Evolutionary conservation across 805 yeast genomes (phyloP).

Genomic region (Kurtzmaniella fragi): DNA sequence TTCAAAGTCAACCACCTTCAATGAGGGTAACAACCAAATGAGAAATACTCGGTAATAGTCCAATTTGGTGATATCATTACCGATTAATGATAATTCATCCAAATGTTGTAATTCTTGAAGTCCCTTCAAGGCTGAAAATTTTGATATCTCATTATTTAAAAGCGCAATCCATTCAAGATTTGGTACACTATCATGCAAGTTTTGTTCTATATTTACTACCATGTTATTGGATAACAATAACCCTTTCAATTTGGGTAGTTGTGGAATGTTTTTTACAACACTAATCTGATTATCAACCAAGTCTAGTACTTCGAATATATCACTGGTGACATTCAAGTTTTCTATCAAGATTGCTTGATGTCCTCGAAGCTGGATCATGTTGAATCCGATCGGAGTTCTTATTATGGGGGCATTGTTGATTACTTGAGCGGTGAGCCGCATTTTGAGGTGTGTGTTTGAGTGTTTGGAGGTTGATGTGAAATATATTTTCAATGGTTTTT

Average conservation of each 20-base stretch:
- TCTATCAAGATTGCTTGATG: slow-evolving; percentile 30
- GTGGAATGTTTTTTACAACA: slow-evolving; percentile 47
- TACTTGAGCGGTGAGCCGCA: slow-evolving; percentile 32
- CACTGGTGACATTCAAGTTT: slow-evolving; percentile 26
- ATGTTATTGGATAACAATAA: slow-evolving; percentile 62
- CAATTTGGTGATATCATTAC: slow-evolving; percentile 51
- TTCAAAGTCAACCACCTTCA: slow-evolving; percentile 64
- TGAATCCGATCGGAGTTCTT: slow-evolving; percentile 30
- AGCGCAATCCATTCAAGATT: slow-evolving; percentile 50
- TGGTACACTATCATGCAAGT: slow-evolving; percentile 31
- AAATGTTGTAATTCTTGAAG: slow-evolving; percentile 39
- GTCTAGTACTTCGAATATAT: slow-evolving; percentile 54
- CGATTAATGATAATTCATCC: slow-evolving; percentile 45
- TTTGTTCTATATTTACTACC: slow-evolving; percentile 34
- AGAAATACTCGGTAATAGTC: slow-evolving; percentile 56
- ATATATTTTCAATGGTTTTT: too few species aligned
- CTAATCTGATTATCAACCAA: slow-evolving; percentile 70
- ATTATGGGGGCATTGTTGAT: slow-evolving; percentile 26
- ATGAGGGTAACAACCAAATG: slow-evolving; percentile 57
- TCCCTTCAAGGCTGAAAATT: slow-evolving; percentile 39
- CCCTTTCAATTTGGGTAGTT: slow-evolving; percentile 37
- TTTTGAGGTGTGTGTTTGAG: slow-evolving; percentile 5
- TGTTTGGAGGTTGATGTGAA: too few species aligned
- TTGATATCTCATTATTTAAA: slow-evolving; percentile 44
- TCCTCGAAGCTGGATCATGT: slow-evolving; percentile 30